Evolutionary conservation across 2,329 filamentous ascomycete species (phyloP).

Genomic region (Bipolaris zeicola): DNA sequence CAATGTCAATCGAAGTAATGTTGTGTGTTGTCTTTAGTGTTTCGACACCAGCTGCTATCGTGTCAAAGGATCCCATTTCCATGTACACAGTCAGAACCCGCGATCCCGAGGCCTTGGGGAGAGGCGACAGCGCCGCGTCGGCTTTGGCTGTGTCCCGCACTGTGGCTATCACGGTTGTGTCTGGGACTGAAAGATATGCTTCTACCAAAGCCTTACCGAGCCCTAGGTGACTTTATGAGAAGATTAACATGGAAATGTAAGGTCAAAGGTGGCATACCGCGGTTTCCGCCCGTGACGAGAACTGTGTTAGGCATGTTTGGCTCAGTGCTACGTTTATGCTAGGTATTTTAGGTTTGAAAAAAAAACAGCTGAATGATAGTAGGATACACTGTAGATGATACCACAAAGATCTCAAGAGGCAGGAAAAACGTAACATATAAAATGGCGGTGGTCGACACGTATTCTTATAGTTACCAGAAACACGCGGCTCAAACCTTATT

Average conservation of each 20-base stretch:
- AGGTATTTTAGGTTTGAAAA: too few species aligned
- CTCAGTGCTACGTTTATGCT: neutral
- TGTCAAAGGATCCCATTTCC: constrained; percentile 24
- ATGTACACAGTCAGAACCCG: constrained; percentile 13
- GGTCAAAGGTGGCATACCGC: constrained; percentile 26
- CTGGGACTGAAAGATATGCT: constrained; percentile 45
- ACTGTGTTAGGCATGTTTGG: constrained; percentile 11
- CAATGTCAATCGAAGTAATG: neutral
- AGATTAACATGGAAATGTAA: neutral
- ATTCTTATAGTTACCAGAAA: too few species aligned
- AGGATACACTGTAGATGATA: neutral
- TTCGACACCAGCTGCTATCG: constrained; percentile 24
- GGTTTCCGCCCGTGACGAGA: constrained; percentile 43
- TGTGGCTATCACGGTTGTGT: constrained; percentile 50
- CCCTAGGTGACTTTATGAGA: constrained; percentile 23
- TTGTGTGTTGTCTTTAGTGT: neutral
- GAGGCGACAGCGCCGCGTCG: constrained; percentile 26
- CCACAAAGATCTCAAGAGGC: neutral
- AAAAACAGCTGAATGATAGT: neutral
- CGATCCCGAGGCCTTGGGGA: neutral
- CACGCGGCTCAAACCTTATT: neutral
- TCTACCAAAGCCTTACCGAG: constrained; percentile 45
- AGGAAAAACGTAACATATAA: too few species aligned
- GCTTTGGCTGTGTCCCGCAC: constrained; percentile 42
- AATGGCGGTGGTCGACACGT: neutral